Evolutionary conservation across 2,329 filamentous ascomycete species (phyloP).

Genomic region (Verruconis gallopava): DNA sequence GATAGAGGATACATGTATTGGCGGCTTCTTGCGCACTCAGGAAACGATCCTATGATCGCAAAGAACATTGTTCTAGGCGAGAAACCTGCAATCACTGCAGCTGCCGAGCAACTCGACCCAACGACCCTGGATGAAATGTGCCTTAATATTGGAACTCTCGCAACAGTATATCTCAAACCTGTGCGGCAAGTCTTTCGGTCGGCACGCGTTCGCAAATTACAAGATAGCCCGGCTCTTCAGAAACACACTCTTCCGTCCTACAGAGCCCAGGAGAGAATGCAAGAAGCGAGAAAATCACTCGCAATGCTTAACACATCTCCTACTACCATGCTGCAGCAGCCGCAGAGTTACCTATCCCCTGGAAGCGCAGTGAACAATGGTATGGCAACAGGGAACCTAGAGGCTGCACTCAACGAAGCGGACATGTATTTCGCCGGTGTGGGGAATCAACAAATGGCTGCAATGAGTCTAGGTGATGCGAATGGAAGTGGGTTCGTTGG

Average conservation of each 20-base stretch:
- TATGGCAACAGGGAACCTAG: constrained; percentile 13
- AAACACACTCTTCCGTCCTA: constrained; percentile 50
- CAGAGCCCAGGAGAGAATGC: constrained; percentile 29
- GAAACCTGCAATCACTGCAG: constrained; percentile 94
- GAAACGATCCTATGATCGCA: constrained; percentile 48
- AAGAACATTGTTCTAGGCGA: constrained; percentile 91
- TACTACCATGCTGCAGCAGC: constrained; percentile 12
- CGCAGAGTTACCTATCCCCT: constrained; percentile 14
- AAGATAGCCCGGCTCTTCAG: constrained; percentile 78
- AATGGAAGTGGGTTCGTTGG: neutral
- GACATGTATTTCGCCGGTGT: constrained; percentile 11
- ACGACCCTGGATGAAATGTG: constrained; percentile 93
- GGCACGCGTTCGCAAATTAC: constrained; percentile 65
- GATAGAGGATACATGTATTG: constrained; percentile 99
- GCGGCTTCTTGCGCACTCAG: constrained; percentile 60
- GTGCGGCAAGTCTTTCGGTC: constrained; percentile 93
- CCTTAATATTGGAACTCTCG: constrained; percentile 86
- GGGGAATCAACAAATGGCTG: constrained; percentile 8
- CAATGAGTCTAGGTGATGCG: constrained; percentile 3
- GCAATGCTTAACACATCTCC: constrained; percentile 5
- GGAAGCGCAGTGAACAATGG: constrained; percentile 13
- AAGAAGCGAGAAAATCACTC: constrained; percentile 6
- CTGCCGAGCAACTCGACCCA: constrained; percentile 87
- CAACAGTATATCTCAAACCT: constrained; percentile 94
- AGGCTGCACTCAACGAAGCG: constrained; percentile 10